phyloP scores from a whole-genome alignment of 495 filamentous ascomycete genomes.

The Xylaria longipes region DNA sequence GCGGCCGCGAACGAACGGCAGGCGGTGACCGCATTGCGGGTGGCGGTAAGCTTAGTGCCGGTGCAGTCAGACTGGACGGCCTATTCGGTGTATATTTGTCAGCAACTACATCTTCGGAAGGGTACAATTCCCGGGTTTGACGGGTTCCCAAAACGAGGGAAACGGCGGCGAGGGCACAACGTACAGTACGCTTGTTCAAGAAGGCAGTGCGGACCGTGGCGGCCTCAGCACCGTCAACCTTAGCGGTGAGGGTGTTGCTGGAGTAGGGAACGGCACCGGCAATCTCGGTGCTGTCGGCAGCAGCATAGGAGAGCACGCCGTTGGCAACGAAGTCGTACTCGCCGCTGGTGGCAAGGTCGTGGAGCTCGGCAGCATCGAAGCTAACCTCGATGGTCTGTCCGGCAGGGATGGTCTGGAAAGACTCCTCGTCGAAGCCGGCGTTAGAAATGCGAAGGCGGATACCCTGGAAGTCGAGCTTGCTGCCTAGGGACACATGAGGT shows the following conservation, averaged over 20 bases:
- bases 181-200: conserved; percentile 56
- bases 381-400: conserved; percentile 62
- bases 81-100: conserved; percentile 18
- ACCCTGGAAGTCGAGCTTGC: conserved; percentile 62
- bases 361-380: conserved; percentile 64
- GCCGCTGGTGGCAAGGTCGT: conserved; percentile 59
- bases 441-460: conserved; percentile 58
- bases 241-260: conserved; percentile 55
- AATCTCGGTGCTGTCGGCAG: conserved; percentile 53
- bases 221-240: conserved; percentile 59
- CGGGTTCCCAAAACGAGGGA: background rate
- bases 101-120: background rate
- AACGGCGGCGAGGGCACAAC: background rate
- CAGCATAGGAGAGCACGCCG: conserved; percentile 59
- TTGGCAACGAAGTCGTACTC: conserved; percentile 54
- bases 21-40: conserved; percentile 56
- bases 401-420: conserved; percentile 62
- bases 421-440: conserved; percentile 53
- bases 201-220: conserved; percentile 53
- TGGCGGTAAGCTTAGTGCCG: conserved; percentile 46
- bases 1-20: conserved; percentile 60
- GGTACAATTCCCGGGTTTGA: background rate
- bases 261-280: conserved; percentile 51
- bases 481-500: conserved; percentile 41
- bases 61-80: conserved; percentile 56